phyloP scores from a whole-genome alignment of 78 protist genomes.

The Capsaspora owczarzaki region DNA sequence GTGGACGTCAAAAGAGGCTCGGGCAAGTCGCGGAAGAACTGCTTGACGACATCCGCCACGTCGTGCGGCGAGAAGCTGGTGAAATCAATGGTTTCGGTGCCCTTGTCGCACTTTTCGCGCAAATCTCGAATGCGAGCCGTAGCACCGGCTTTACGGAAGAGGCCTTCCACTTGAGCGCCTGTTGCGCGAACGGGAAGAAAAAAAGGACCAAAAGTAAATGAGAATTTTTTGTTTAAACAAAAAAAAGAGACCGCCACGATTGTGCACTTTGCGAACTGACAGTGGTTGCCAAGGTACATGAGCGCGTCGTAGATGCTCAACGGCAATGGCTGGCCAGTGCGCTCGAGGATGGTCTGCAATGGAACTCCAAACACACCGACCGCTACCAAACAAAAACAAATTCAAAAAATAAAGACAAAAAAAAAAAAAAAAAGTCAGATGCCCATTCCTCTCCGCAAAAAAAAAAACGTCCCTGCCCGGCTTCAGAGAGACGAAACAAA shows the following conservation, averaged over 20 bases:
- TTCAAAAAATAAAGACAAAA: no score
- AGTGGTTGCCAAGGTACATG: not conserved
- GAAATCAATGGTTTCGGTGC: not conserved
- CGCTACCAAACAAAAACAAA: no score
- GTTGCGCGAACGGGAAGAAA: not conserved
- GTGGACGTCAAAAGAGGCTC: slow-evolving; percentile 1
- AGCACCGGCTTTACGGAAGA: not conserved
- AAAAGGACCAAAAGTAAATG: not conserved
- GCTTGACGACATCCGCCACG: slow-evolving; percentile 7
- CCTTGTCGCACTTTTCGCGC: not conserved
- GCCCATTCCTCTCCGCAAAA: no score
- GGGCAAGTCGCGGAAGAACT: not conserved
- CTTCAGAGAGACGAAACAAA: no score
- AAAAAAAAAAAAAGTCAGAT: no score
- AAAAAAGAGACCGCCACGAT: not conserved
- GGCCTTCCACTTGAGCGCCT: not conserved
- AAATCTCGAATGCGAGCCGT: not conserved
- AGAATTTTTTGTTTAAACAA: not conserved
- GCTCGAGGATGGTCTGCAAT: not conserved
- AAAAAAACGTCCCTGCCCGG: no score
- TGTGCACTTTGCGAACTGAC: not conserved
- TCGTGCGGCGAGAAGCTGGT: not conserved
- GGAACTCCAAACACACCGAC: not conserved
- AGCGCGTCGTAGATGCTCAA: not conserved
- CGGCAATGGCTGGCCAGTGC: not conserved